These are phyloP conservation scores for Alternaria sp. DNA, from an alignment of 2,329 filamentous ascomycete genomes.

Conservation along the genomic window DNA sequence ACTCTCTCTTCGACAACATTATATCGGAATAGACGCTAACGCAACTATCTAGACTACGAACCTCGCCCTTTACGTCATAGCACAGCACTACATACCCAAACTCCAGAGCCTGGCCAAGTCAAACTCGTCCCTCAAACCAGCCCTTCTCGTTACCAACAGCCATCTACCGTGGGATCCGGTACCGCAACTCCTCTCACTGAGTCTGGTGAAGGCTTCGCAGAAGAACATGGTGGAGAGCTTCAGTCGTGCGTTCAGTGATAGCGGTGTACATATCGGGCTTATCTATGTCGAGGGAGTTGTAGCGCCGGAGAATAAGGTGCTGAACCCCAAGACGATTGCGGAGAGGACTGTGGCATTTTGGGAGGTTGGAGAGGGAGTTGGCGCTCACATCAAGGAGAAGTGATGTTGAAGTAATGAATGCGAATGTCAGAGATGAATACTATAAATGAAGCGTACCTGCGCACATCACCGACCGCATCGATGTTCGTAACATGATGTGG, in stretches of 20 bases:
- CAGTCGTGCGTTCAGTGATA: constrained; percentile 49
- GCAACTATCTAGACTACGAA: constrained; percentile 23
- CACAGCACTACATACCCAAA: constrained; percentile 56
- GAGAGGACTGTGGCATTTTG: constrained; percentile 55
- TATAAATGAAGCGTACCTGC: no score
- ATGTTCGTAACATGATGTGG: no score
- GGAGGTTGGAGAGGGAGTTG: constrained; percentile 48
- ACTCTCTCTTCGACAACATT: background rate
- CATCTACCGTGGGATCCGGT: constrained; percentile 57
- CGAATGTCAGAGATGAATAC: no score
- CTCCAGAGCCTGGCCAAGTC: constrained; percentile 41
- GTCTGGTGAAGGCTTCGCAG: constrained; percentile 60
- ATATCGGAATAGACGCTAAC: background rate
- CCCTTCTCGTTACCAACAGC: constrained; percentile 59
- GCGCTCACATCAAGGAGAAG: constrained; percentile 47
- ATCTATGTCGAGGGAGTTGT: constrained; percentile 57
- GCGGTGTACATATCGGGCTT: constrained; percentile 56
- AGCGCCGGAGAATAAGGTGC: constrained; percentile 45
- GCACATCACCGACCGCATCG: no score
- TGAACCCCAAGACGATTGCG: constrained; percentile 57
- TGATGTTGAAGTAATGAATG: background rate
- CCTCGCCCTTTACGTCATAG: constrained; percentile 56
- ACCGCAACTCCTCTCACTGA: constrained; percentile 57
- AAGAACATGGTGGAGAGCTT: constrained; percentile 57
- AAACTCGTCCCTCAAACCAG: constrained; percentile 48